These are phyloP conservation scores for Penicillium thymicola DNA, from an alignment of 2,329 filamentous ascomycete species.

Conservation along the genomic window DNA sequence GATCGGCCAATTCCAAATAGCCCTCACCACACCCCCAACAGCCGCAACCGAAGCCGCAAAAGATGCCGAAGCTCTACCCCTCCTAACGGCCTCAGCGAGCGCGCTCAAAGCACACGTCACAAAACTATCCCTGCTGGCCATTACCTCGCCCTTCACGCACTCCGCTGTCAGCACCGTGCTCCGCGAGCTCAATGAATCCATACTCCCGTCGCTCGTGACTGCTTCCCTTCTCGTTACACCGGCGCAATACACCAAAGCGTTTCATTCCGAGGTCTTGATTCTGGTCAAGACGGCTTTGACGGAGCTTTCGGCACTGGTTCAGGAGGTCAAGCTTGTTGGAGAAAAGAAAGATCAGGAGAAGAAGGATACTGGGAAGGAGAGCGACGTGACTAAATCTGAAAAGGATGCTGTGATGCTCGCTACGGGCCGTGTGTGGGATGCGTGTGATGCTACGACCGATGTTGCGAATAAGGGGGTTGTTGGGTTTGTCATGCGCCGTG, in stretches of 20 bases:
- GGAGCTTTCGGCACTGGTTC: slow-evolving; percentile 61
- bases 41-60: slow-evolving; percentile 19
- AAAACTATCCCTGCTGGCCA: slow-evolving; percentile 80
- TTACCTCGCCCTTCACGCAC: slow-evolving; percentile 82
- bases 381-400: slow-evolving; percentile 29
- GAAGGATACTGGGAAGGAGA: slow-evolving; percentile 26
- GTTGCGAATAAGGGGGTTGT: slow-evolving; percentile 66
- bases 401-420: slow-evolving; percentile 58
- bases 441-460: slow-evolving; percentile 69
- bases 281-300: slow-evolving; percentile 59
- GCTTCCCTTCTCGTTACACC: slow-evolving; percentile 65
- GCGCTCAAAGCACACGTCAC: slow-evolving; percentile 80
- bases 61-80: slow-evolving; percentile 51
- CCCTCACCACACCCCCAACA: slow-evolving; percentile 30
- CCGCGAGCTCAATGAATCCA: slow-evolving; percentile 65
- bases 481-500: slow-evolving; percentile 67
- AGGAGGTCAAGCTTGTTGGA: slow-evolving; percentile 54
- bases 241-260: slow-evolving; percentile 59
- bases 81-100: slow-evolving; percentile 68
- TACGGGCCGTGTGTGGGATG: slow-evolving; percentile 78
- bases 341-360: slow-evolving; percentile 43
- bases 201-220: slow-evolving; percentile 71
- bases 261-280: slow-evolving; percentile 62
- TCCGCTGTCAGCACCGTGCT: slow-evolving; percentile 70
- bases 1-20: slow-evolving; percentile 38